A percentile compares a stretch with the other conserved stretches of the same genome.
Conservation (phyloP, 345 rosid genomes). For the Populus ilicifolia region DNA sequence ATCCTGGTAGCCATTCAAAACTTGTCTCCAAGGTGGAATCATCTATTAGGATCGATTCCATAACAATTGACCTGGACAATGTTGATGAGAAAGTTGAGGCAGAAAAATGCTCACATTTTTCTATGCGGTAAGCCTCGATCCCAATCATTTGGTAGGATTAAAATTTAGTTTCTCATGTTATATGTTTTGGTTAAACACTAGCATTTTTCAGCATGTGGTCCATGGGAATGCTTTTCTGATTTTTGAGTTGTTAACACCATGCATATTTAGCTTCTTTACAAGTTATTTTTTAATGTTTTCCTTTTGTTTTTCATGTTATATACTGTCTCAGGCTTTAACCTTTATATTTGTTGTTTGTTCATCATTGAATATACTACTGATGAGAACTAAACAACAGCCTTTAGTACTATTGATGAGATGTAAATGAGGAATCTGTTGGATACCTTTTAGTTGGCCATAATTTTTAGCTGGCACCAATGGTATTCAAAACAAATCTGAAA, state of each 20-base stretch:
- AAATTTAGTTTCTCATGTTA: neutral
- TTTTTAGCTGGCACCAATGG: no score
- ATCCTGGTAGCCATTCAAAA: constrained; percentile 25
- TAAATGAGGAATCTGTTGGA: no score
- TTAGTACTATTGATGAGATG: no score
- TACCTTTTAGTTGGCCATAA: no score
- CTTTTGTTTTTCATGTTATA: neutral
- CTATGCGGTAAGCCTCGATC: constrained; percentile 55
- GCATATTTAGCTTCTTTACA: neutral
- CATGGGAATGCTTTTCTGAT: neutral
- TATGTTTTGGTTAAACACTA: neutral
- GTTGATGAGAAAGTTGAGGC: constrained; percentile 31
- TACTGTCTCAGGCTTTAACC: neutral
- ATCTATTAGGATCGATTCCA: constrained; percentile 49
- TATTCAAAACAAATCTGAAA: neutral
- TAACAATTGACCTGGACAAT: constrained; percentile 46
- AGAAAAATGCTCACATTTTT: constrained; percentile 55
- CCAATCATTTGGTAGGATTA: neutral
- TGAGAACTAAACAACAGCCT: constrained; percentile 3
- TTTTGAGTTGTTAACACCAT: neutral
- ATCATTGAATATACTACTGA: constrained; percentile 1
- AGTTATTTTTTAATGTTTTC: neutral
- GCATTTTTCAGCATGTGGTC: neutral
- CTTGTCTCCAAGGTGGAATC: constrained; percentile 39
- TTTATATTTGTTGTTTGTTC: neutral